phyloP scores from a whole-genome alignment of 2,329 filamentous ascomycete species.

The Leptographium galeiforme region DNA sequence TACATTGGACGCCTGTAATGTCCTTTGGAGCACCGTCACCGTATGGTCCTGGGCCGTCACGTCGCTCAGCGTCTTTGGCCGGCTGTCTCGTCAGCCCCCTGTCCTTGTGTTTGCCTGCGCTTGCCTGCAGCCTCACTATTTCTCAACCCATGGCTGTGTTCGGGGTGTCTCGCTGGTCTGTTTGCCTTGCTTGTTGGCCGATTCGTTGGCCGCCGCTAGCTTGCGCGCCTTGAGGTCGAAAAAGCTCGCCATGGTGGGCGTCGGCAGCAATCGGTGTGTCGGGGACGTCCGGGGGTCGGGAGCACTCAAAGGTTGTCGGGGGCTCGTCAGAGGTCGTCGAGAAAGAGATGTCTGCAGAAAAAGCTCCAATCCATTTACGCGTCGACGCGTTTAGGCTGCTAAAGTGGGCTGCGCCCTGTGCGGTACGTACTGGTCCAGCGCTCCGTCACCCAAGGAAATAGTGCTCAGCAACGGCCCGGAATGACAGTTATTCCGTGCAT shows the following conservation, averaged over 20 bases:
- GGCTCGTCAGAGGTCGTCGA: too few relatives aligned
- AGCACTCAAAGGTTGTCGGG: not conserved
- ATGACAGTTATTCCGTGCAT: too few relatives aligned
- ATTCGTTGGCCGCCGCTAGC: slow-evolving; percentile 53
- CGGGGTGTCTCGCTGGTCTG: slow-evolving; percentile 49
- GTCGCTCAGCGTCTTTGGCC: slow-evolving; percentile 85
- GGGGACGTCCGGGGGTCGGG: not conserved
- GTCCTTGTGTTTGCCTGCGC: not conserved
- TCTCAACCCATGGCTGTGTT: slow-evolving; percentile 93
- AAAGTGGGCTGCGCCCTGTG: too few relatives aligned
- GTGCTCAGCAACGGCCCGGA: too few relatives aligned
- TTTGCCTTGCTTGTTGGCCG: slow-evolving; percentile 51
- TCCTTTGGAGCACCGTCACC: slow-evolving; percentile 80
- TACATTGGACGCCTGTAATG: slow-evolving; percentile 86
- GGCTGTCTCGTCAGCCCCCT: slow-evolving; percentile 41
- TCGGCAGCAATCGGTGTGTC: not conserved
- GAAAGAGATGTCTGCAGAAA: too few relatives aligned
- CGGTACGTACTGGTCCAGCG: too few relatives aligned
- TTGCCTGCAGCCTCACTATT: slow-evolving; percentile 61
- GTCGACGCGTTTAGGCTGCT: not conserved
- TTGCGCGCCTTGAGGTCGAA: slow-evolving; percentile 92
- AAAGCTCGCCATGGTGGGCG: slow-evolving; percentile 62
- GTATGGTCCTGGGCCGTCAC: slow-evolving; percentile 97
- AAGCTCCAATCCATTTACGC: slow-evolving; percentile 5
- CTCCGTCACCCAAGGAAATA: too few relatives aligned